phyloP scores from a whole-genome alignment of 2,329 filamentous ascomycete genomes.

The Penicillium sp. region DNA sequence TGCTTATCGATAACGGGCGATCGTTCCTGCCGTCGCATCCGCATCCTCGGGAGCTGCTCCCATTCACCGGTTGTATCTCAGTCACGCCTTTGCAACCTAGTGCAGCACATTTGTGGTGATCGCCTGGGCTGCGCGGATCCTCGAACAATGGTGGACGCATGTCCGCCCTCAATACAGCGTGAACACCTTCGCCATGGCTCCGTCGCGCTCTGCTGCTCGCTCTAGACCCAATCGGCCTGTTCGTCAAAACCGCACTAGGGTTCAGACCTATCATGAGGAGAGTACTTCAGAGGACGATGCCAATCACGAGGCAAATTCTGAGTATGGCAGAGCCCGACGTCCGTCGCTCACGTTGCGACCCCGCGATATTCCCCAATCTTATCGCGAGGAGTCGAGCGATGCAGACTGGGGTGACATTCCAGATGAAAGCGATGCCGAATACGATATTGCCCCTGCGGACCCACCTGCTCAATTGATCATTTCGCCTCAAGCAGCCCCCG shows the following conservation, averaged over 20 bases:
- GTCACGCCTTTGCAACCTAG: background rate
- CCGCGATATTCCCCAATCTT: constrained; percentile 29
- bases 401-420: constrained; percentile 18
- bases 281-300: constrained; percentile 32
- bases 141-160: background rate
- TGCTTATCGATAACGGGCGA: constrained; percentile 21
- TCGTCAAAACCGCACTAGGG: constrained; percentile 35
- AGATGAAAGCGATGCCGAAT: constrained; percentile 13
- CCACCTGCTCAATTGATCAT: background rate
- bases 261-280: constrained; percentile 41
- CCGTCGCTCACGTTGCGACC: constrained; percentile 32
- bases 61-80: background rate
- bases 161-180: constrained; percentile 12
- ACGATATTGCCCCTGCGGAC: background rate
- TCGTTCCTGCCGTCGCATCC: constrained; percentile 15
- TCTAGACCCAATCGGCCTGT: constrained; percentile 32
- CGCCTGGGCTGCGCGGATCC: background rate
- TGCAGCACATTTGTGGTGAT: background rate
- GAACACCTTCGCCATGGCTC: constrained; percentile 29
- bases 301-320: constrained; percentile 11
- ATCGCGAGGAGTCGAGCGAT: constrained; percentile 38
- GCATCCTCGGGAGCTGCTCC: background rate
- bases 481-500: background rate
- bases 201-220: constrained; percentile 22
- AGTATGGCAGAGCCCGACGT: constrained; percentile 14